Evolutionary conservation across 768 basidiomycete genomes (phyloP).

Genomic region (Coprinopsis strossmayeri): DNA sequence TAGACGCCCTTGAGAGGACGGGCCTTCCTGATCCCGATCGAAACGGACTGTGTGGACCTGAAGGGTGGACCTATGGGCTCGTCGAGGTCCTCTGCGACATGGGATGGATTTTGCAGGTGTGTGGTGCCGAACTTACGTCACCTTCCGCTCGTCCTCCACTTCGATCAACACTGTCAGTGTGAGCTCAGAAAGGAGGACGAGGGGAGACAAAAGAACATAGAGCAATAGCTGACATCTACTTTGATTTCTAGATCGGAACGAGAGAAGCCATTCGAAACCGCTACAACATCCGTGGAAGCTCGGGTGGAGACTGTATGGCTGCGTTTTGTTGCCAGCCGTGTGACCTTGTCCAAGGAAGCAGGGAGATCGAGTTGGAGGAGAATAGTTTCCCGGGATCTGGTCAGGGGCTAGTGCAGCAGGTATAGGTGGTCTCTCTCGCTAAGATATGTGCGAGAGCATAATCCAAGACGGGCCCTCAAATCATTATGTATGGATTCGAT

Average conservation of each 20-base stretch:
- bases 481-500: too few species aligned
- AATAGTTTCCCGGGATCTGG: not conserved
- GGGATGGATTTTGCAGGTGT: constrained; percentile 17
- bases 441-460: too few species aligned
- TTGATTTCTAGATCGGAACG: not conserved
- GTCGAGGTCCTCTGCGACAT: constrained; percentile 15
- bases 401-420: not conserved
- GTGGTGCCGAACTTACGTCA: not conserved
- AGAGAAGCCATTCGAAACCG: not conserved
- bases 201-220: not conserved
- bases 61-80: constrained; percentile 11
- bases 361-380: constrained; percentile 7
- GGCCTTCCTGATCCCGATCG: constrained; percentile 15
- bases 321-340: constrained; percentile 6
- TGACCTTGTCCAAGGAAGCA: constrained; percentile 5
- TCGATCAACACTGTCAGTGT: too few species aligned
- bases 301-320: constrained; percentile 6
- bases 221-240: not conserved
- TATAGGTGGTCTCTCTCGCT: too few species aligned
- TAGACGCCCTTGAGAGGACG: constrained; percentile 14
- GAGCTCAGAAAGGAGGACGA: too few species aligned
- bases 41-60: constrained; percentile 7
- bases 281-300: constrained; percentile 4
- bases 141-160: not conserved
- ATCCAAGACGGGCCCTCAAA: too few species aligned